Evolutionary conservation across 2,329 filamentous ascomycete genomes (phyloP).

Genomic region (Colletotrichum tabaci): DNA sequence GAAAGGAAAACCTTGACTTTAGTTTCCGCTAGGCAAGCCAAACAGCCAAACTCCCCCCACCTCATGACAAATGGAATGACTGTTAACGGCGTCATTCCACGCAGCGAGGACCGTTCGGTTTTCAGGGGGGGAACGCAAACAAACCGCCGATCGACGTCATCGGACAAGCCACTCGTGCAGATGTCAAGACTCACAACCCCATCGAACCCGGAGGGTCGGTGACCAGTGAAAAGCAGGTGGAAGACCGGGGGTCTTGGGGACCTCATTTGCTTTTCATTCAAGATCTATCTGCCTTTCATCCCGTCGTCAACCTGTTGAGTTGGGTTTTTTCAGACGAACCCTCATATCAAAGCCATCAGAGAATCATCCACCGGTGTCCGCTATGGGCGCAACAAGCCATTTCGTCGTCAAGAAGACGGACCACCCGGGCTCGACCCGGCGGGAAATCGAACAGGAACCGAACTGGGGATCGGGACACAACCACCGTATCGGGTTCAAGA

Average conservation of each 20-base stretch:
- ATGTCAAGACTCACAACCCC: neutral
- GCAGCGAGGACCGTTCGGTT: neutral
- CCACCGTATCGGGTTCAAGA: slow-evolving; percentile 57
- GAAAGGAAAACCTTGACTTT: neutral
- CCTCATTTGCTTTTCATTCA: too few species aligned
- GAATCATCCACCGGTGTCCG: neutral
- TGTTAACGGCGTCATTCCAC: slow-evolving; percentile 1
- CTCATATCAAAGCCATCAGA: too few species aligned
- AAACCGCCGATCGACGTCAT: slow-evolving; percentile 13
- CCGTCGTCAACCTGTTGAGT: too few species aligned
- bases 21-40: neutral
- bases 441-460: slow-evolving; percentile 59
- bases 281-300: too few species aligned
- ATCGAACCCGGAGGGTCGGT: neutral
- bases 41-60: neutral
- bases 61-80: slow-evolving; percentile 10
- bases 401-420: slow-evolving; percentile 30
- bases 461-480: slow-evolving; percentile 56
- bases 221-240: slow-evolving; percentile 7
- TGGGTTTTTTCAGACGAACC: too few species aligned
- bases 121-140: neutral
- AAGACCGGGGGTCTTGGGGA: too few species aligned
- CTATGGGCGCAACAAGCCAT: slow-evolving; percentile 35
- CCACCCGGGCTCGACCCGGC: slow-evolving; percentile 56
- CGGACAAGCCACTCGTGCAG: slow-evolving; percentile 3